A percentile compares a stretch with the other conserved stretches of the same genome.
Evolutionary conservation across 768 basidiomycete genomes (phyloP).

Genomic region (Kwoniella sp.): DNA sequence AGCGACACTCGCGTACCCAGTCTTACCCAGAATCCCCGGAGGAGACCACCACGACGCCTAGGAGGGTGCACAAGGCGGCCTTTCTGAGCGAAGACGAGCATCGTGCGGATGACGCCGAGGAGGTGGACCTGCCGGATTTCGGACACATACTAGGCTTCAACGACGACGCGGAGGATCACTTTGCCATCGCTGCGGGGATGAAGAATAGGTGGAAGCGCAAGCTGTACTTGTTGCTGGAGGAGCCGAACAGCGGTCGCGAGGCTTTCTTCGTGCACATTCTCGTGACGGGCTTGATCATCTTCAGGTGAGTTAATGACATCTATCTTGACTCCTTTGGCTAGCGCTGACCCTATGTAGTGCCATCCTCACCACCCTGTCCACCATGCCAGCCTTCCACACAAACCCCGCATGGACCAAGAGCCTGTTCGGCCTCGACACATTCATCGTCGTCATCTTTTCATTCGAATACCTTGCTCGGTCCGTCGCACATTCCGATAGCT

Average conservation of each 20-base stretch:
- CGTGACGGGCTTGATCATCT: constrained; percentile 66
- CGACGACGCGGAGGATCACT: constrained; percentile 47
- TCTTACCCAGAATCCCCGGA: constrained; percentile 19
- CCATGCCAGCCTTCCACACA: constrained; percentile 50
- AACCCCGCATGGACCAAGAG: constrained; percentile 58
- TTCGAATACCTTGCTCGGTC: constrained; percentile 59
- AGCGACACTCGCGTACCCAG: constrained; percentile 11
- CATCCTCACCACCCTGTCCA: constrained; percentile 48
- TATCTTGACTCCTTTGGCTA: too few species aligned
- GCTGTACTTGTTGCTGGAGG: constrained; percentile 69
- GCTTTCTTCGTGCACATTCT: constrained; percentile 73
- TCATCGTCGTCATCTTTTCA: constrained; percentile 76
- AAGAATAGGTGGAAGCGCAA: constrained; percentile 58
- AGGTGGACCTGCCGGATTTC: constrained; percentile 46
- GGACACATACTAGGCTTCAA: constrained; percentile 45
- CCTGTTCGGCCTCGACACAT: constrained; percentile 86
- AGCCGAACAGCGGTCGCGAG: constrained; percentile 67
- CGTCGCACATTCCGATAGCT: constrained; percentile 65
- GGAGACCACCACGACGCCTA: constrained; percentile 12
- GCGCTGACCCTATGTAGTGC: constrained; percentile 30
- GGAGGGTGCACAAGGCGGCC: constrained; percentile 8
- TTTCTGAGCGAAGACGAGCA: constrained; percentile 19
- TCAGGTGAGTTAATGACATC: constrained; percentile 46
- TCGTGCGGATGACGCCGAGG: constrained; percentile 22
- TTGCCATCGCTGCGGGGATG: constrained; percentile 37